Evolutionary conservation across 2,329 filamentous ascomycete genomes (phyloP), one percentile per base, ranked within the genome.

Genomic region (Massarina eburnea): DNA sequence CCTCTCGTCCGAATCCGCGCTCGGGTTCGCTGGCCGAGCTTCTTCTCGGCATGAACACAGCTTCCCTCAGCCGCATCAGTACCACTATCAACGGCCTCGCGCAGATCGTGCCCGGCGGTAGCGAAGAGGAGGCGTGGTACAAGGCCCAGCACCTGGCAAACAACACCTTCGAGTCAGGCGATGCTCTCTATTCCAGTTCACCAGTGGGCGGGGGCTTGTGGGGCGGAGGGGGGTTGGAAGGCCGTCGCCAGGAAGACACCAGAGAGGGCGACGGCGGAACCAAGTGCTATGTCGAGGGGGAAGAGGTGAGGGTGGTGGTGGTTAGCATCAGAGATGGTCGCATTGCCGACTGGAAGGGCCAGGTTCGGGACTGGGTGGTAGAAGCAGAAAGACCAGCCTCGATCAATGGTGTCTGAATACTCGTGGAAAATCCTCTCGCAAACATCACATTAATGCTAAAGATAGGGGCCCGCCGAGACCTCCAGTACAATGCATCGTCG

Each of bases 321-420:
- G 94, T 97, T 7, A 82, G 80, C 59, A 89, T 97, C 58, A 81
- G 80, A 59, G 89, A 91, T 66, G 91, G 94, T 39, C 81, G 91
- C 61, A 95, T 95, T 60, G 91, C 88, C 55, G 94, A 96, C 69
- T 96, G 88, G 88, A 96, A 96, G 75, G 92, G 94, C n/a, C 83
- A 84, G 12, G 90, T 97, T 4, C 83, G 87, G 59, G 92, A 97
- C 66, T 97, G 83, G 82, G 39, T 40, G 1, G 39, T 49, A 22
- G 34, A 36, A n/a, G 30, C 19, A 12, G 24, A 19, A 22, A 12
- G 38, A 9, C 20, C 20, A 3, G 27, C 27, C 27, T 12, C 43
- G 18, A n/a, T 22, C 8, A 49, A 49, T 22, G 46, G 46, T 19
- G n/a, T 33, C n/a, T 33, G 24, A 29, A 14, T 14, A 7, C 12